Evolutionary conservation across 305 asterid genomes (phyloP), one percentile per base, ranked within the genome.

Genomic region (Ilex paraguariensis): DNA sequence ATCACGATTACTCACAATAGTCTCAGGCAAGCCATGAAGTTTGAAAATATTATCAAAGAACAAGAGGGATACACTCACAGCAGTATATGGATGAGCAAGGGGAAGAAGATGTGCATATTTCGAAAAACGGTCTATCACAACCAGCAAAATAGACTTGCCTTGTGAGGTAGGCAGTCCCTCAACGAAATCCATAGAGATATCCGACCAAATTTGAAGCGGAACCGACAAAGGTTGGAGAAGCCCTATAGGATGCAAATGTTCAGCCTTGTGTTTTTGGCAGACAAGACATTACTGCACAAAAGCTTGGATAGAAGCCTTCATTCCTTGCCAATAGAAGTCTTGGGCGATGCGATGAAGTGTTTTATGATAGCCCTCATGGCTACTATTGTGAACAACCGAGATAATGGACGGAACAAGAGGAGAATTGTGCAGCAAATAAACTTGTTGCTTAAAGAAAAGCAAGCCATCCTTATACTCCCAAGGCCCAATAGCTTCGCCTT

Each of bases 141-240:
- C 50, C 50, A 36, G 30, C 10, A 59, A 12, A 5, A 53, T 17
- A 14, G 6, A 28, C 16, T 63, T 51, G 13, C 60, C 53, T n/a
- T 9, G 7, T n/a, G 17, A 53, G 6, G 13, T 16, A 10, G 60
- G 53, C 15, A 32, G 51, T 30, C 51, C 33, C 8, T 33, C 36
- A 52, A 53, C 33, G 40, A 63, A 63, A 36, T 53, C 60, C 67
- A 63, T 63, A 12, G 67, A 31, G 15, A 53, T 33, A 53, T 36
- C 67, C 3, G 11, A 10, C 60, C 67, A 53, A 13, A 63, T 33
- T 8, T 53, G 52, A 3, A 21, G 21, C 15, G 67, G 67, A 17
- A 52, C 4, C 6, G n/a, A 7, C 15, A 51, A 51, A 51, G 56
- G 56, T 51, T 51, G 56, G 6, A 51, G 21, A 51, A 51, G 56